Percentiles rank a stretch among this genome's conserved stretches.
Evolutionary conservation across 768 basidiomycete species (phyloP).

Genomic region (Rhodosporidiobolus sp.): DNA sequence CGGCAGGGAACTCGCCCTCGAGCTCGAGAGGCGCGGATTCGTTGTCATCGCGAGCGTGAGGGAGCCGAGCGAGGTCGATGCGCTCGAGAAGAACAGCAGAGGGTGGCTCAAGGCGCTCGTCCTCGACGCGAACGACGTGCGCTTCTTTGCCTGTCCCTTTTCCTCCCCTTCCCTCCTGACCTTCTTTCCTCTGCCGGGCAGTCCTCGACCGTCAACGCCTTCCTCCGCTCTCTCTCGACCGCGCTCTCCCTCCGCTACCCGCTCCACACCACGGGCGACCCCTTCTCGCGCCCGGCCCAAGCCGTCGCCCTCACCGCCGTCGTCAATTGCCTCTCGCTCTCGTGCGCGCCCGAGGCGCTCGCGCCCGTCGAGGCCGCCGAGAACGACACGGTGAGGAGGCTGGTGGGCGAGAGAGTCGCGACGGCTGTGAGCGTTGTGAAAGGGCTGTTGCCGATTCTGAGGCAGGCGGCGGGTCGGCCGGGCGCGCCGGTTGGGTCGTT

Average conservation of each 20-base stretch:
- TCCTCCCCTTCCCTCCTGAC: neutral
- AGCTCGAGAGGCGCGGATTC: conserved; percentile 73
- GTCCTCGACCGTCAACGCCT: conserved; percentile 69
- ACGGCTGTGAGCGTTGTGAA: conserved; percentile 23
- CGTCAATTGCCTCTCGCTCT: conserved; percentile 64
- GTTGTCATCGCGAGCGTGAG: conserved; percentile 78
- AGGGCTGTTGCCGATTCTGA: conserved; percentile 39
- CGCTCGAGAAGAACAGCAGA: conserved; percentile 63
- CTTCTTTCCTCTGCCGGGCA: conserved; percentile 47
- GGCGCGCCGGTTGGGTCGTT: conserved; percentile 14
- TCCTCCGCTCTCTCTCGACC: conserved; percentile 75
- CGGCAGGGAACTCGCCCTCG: conserved; percentile 56
- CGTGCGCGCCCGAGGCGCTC: neutral
- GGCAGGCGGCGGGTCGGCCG: conserved; percentile 16
- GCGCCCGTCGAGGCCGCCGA: conserved; percentile 39
- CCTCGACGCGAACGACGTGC: conserved; percentile 72
- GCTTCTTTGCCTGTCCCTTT: conserved; percentile 26
- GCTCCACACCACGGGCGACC: conserved; percentile 72
- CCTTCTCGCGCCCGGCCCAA: conserved; percentile 66
- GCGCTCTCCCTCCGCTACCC: conserved; percentile 80
- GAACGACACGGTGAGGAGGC: conserved; percentile 3
- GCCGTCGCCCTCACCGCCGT: conserved; percentile 61
- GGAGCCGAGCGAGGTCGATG: conserved; percentile 62
- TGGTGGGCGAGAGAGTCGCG: conserved; percentile 25
- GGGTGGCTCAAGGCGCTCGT: conserved; percentile 79